Conservation (phyloP, 331 rosid genomes). For the Malus hybrid region DNA sequence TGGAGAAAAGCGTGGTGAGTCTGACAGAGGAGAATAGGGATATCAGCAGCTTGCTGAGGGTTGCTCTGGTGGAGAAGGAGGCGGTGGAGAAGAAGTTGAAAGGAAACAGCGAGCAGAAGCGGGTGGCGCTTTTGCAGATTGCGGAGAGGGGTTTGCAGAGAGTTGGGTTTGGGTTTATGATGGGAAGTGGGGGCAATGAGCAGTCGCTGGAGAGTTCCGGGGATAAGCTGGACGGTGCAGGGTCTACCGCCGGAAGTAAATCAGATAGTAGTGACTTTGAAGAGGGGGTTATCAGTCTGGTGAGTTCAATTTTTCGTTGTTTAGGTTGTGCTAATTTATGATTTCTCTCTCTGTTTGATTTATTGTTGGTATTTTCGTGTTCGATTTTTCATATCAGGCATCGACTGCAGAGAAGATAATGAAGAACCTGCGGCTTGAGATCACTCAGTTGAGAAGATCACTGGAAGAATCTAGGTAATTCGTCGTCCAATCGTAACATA, state of each 20-base stretch:
- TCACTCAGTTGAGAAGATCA: slow-evolving; percentile 56
- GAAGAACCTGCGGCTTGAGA: slow-evolving; percentile 77
- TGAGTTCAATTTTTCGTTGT: slow-evolving; percentile 19
- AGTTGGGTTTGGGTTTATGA: slow-evolving; percentile 80
- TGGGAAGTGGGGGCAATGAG: slow-evolving; percentile 47
- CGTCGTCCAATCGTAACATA: neutral
- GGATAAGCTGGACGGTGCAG: slow-evolving; percentile 24
- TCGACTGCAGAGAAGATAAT: slow-evolving; percentile 71
- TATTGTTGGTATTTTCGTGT: slow-evolving; percentile 6
- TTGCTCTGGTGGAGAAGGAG: slow-evolving; percentile 78
- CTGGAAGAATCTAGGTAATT: slow-evolving; percentile 77
- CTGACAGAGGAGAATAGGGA: slow-evolving; percentile 88
- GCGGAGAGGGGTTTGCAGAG: slow-evolving; percentile 19
- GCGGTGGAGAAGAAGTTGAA: slow-evolving; percentile 57
- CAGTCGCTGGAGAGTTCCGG: slow-evolving; percentile 30
- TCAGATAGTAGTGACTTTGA: slow-evolving; percentile 58
- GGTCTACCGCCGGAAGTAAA: slow-evolving; percentile 16
- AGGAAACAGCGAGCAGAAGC: slow-evolving; percentile 45
- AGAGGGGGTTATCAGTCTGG: slow-evolving; percentile 63
- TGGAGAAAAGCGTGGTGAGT: slow-evolving; percentile 65
- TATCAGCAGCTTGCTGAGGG: slow-evolving; percentile 53
- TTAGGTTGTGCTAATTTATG: neutral
- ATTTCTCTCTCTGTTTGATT: neutral
- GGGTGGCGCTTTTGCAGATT: slow-evolving; percentile 40
- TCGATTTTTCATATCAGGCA: slow-evolving; percentile 37